Base-by-base conservation (phyloP, 305 asterid species). In the Plantago coronopus region DNA sequence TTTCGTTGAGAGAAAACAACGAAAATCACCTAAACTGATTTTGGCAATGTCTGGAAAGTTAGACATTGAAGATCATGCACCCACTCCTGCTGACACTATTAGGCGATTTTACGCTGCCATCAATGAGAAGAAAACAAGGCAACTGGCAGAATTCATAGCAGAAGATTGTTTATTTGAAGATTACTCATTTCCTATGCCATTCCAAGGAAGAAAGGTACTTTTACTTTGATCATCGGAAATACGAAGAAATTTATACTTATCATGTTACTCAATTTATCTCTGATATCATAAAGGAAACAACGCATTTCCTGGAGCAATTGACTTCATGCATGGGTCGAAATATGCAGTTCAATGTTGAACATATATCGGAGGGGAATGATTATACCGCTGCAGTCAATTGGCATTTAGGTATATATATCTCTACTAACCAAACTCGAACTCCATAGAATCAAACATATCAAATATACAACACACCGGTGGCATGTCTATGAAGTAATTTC, bases 161-260 rank as follows among this genome's bases (percentile, higher is more conserved):
- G 72, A 78, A 34, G 86, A 84, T 47, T 89, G 94, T 62, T 34
- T 71, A 65, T 78, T 67, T 21, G 84, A 83, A 59, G 95, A 89
- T 71, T 79, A 64, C 75, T 71, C 86, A 20, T 86, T 78, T 53
- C 75, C 73, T 62, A 62, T 43, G 54, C 91, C 89, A 10, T 84
- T 89, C 63, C 68, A 62, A 60, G 91, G 94, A 57, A 82, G 80
- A 79, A 70, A 78, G 87, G 93, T 83, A 9, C 11, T 15, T 31
- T 13, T 55, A 27, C 46, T 22, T 50, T 66, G 12, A 17, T 50
- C 46, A 38, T 31, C n/a, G 12, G 21, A 21, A 51, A 15, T 18
- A 7, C 5, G 20, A n/a, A 31, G 7, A 9, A 31, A 27, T 27
- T 20, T 51, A 57, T 47, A 15, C 3, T 3, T 15, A 20, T 16